Evolutionary conservation across 2,329 filamentous ascomycete species (phyloP).

Genomic region (Calonectria naviculata): DNA sequence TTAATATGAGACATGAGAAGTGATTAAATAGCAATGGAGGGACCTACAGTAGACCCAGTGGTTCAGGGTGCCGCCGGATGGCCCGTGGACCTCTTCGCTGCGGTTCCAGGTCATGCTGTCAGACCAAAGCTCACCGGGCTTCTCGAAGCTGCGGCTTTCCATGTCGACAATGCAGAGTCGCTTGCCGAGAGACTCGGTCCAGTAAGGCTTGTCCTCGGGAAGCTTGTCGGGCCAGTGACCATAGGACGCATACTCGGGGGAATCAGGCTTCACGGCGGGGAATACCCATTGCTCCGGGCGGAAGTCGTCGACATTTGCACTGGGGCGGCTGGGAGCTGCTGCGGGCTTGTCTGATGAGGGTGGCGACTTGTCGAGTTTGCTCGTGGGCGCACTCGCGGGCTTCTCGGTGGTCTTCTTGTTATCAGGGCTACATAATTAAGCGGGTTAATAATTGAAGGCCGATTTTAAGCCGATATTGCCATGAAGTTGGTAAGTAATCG

Average conservation of each 20-base stretch:
- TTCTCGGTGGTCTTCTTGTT: background rate
- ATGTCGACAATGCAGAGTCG: slow-evolving; percentile 58
- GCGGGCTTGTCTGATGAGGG: background rate
- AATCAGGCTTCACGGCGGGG: slow-evolving; percentile 9
- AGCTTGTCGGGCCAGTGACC: slow-evolving; percentile 23
- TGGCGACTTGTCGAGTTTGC: background rate
- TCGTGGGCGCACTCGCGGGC: background rate
- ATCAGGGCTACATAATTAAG: no score
- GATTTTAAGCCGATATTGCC: no score
- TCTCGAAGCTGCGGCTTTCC: slow-evolving; percentile 53
- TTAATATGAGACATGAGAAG: slow-evolving; percentile 26
- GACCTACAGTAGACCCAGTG: slow-evolving; percentile 55
- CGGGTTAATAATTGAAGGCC: no score
- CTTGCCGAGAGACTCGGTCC: slow-evolving; percentile 48
- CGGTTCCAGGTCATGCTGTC: background rate
- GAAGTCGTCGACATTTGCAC: background rate
- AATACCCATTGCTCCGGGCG: slow-evolving; percentile 16
- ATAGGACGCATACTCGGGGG: background rate
- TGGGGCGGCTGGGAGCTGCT: background rate
- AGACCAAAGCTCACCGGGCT: slow-evolving; percentile 15
- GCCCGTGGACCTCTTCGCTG: slow-evolving; percentile 43
- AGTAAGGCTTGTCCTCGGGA: slow-evolving; percentile 31
- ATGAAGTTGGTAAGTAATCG: background rate
- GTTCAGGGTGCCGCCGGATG: slow-evolving; percentile 54
- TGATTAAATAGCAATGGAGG: no score